These are phyloP conservation scores for Candida pseudofarinosa DNA, from an alignment of 805 yeast species.

Conservation along the genomic window DNA sequence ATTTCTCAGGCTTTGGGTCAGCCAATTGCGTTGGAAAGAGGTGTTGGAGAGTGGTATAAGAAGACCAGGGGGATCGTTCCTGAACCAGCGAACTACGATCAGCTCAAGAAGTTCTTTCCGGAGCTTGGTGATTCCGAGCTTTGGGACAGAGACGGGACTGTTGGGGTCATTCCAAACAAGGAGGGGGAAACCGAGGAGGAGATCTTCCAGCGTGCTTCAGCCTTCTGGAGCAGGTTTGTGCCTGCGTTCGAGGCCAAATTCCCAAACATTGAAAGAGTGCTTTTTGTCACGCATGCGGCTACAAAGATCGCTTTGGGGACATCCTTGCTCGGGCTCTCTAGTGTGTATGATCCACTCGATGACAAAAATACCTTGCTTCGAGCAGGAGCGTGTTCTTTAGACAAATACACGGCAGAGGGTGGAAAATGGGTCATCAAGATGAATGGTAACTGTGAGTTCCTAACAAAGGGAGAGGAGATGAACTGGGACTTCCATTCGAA, in stretches of 20 bases:
- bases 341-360: conserved; percentile 51
- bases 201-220: conserved; percentile 57
- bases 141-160: conserved; percentile 47
- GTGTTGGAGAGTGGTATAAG: conserved; percentile 90
- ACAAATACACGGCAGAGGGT: conserved; percentile 41
- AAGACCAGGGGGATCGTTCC: conserved; percentile 69
- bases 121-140: conserved; percentile 27
- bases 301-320: conserved; percentile 85
- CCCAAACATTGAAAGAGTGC: conserved; percentile 59
- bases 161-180: conserved; percentile 56
- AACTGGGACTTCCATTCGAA: conserved; percentile 79
- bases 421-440: conserved; percentile 54
- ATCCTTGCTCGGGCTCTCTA: conserved; percentile 53
- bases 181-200: conserved; percentile 73
- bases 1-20: conserved; percentile 55
- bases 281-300: conserved; percentile 92
- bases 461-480: conserved; percentile 84
- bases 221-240: conserved; percentile 54
- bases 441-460: conserved; percentile 73
- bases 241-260: conserved; percentile 50
- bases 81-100: conserved; percentile 52
- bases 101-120: conserved; percentile 53
- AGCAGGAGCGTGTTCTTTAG: conserved; percentile 85
- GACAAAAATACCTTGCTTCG: conserved; percentile 40
- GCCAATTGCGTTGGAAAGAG: conserved; percentile 67